Percentiles rank a stretch among this genome's conserved stretches.
Evolutionary conservation across 2,329 filamentous ascomycete genomes (phyloP).

Genomic region (Microdochium bolleyi): DNA sequence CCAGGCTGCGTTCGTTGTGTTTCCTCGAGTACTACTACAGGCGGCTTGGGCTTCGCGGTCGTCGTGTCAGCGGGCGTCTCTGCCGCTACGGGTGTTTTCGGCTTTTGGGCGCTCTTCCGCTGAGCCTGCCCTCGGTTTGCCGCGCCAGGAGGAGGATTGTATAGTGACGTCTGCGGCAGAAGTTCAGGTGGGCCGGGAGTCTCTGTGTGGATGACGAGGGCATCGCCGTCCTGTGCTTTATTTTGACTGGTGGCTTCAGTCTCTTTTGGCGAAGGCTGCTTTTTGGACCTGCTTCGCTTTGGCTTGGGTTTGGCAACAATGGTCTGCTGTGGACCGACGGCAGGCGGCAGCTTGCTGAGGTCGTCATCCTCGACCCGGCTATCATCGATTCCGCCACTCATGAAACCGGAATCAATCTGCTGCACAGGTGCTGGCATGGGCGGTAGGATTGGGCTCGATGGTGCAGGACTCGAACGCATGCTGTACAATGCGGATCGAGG

Average conservation of each 20-base stretch:
- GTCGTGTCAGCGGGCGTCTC: not conserved
- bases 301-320: slow-evolving; percentile 21
- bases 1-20: not conserved
- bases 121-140: slow-evolving; percentile 4
- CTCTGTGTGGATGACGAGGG: slow-evolving; percentile 29
- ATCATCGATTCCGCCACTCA: slow-evolving; percentile 70
- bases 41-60: not conserved
- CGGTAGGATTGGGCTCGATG: slow-evolving; percentile 73
- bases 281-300: slow-evolving; percentile 22
- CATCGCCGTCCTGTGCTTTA: slow-evolving; percentile 10
- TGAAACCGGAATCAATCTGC: slow-evolving; percentile 71
- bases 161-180: slow-evolving; percentile 32
- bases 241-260: slow-evolving; percentile 6
- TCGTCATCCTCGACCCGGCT: slow-evolving; percentile 52
- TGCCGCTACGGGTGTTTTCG: slow-evolving; percentile 1
- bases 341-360: slow-evolving; percentile 30
- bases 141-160: slow-evolving; percentile 23
- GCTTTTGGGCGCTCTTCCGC: slow-evolving; percentile 1
- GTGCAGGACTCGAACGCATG: slow-evolving; percentile 51
- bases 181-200: slow-evolving; percentile 34
- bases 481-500: slow-evolving; percentile 50
- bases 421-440: slow-evolving; percentile 53
- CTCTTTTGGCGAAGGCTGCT: slow-evolving; percentile 12
- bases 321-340: not conserved
- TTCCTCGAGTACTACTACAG: not conserved